Conservation (phyloP, 345 rosid genomes). For the Combretum micranthum region DNA sequence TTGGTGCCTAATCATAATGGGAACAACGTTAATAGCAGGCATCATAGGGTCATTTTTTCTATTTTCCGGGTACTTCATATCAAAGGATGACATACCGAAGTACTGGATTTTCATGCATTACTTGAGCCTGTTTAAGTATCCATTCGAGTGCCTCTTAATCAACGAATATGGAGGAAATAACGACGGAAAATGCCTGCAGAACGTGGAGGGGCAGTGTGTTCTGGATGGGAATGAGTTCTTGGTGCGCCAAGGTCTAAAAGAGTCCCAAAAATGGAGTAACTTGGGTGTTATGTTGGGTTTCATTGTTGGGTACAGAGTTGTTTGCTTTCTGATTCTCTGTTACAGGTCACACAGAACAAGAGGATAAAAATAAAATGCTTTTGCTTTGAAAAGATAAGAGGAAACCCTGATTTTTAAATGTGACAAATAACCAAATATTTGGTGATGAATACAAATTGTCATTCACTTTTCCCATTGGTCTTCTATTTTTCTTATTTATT, state of each 20-base stretch:
- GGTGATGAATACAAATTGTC: too few relatives aligned
- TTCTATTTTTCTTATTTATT: too few relatives aligned
- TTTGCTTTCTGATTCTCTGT: constrained; percentile 67
- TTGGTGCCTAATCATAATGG: constrained; percentile 93
- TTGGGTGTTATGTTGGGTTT: constrained; percentile 64
- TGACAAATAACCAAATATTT: too few relatives aligned
- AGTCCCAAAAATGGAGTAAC: constrained; percentile 73
- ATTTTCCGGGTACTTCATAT: constrained; percentile 77
- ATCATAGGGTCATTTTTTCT: constrained; percentile 91
- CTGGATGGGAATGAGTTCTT: constrained; percentile 43
- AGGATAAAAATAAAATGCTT: constrained; percentile 26
- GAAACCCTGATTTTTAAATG: too few relatives aligned
- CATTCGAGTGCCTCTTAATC: constrained; percentile 69
- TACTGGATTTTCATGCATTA: constrained; percentile 93
- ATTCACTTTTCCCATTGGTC: too few relatives aligned
- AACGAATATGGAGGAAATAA: constrained; percentile 64
- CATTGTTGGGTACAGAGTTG: constrained; percentile 68
- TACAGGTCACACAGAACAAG: constrained; percentile 52
- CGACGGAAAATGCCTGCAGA: constrained; percentile 36
- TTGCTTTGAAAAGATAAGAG: too few relatives aligned
- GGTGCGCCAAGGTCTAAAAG: constrained; percentile 45
- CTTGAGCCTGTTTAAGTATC: constrained; percentile 73
- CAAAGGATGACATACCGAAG: constrained; percentile 53
- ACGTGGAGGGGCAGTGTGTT: constrained; percentile 25
- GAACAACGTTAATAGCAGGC: constrained; percentile 79